Conservation (phyloP, 2,329 filamentous ascomycete genomes). For the Alternaria arborescens region DNA sequence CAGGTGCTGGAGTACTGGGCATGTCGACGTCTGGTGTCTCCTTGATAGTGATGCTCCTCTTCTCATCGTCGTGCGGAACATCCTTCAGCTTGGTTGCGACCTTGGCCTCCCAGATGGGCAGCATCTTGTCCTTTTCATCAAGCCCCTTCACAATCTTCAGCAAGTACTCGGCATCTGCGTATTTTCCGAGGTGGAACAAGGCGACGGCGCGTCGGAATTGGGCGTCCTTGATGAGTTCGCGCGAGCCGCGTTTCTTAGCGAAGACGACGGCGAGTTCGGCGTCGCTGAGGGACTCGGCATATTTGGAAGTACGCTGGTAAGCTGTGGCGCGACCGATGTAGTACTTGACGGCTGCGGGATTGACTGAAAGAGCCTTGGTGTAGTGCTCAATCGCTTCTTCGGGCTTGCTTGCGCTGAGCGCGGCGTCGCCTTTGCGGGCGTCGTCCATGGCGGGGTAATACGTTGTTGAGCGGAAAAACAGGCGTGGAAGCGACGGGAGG, state of each 20-base stretch:
- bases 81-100: slow-evolving; percentile 60
- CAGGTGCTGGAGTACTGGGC: slow-evolving; percentile 50
- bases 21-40: slow-evolving; percentile 64
- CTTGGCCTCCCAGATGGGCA: slow-evolving; percentile 68
- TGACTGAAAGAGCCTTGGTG: slow-evolving; percentile 69
- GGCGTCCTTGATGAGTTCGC: slow-evolving; percentile 79
- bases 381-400: slow-evolving; percentile 71
- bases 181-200: slow-evolving; percentile 73
- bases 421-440: slow-evolving; percentile 65
- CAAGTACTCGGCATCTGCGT: slow-evolving; percentile 78
- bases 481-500: not conserved
- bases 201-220: slow-evolving; percentile 82
- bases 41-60: slow-evolving; percentile 42
- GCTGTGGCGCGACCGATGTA: slow-evolving; percentile 84
- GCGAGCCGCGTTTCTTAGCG: slow-evolving; percentile 76
- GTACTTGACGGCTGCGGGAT: slow-evolving; percentile 76
- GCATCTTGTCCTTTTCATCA: slow-evolving; percentile 60
- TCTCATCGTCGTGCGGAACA: slow-evolving; percentile 60
- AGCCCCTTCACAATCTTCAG: slow-evolving; percentile 66
- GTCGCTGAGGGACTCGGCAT: slow-evolving; percentile 59
- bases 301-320: slow-evolving; percentile 68
- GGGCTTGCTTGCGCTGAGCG: slow-evolving; percentile 71
- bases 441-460: slow-evolving; percentile 58
- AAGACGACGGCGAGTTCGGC: slow-evolving; percentile 63
- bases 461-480: not conserved